phyloP scores from a whole-genome alignment of 345 rosid genomes.

The Murraya koenigii region DNA sequence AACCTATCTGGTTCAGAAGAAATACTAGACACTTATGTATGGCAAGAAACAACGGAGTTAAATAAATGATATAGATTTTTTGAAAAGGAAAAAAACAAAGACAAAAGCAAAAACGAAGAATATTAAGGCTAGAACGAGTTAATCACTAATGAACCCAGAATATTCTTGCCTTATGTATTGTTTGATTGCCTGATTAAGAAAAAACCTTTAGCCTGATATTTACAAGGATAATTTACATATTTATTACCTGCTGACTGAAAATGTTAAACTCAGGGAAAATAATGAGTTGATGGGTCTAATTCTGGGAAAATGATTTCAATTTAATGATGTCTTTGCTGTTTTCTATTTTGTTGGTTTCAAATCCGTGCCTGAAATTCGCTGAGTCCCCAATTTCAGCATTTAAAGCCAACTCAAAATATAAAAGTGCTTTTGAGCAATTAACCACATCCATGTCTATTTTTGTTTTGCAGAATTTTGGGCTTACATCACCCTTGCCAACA shows the following conservation, averaged over 20 bases:
- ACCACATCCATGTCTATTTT: conserved; percentile 2
- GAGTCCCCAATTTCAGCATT: background rate
- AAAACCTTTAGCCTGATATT: background rate
- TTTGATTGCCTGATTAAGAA: background rate
- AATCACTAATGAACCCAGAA: background rate
- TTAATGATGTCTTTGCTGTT: background rate
- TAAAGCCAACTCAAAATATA: background rate
- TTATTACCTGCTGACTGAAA: background rate
- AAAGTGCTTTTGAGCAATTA: background rate
- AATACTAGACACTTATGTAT: background rate
- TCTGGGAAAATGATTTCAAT: background rate
- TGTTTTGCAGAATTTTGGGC: conserved; percentile 81
- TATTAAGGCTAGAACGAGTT: background rate
- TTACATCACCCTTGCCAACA: conserved; percentile 67
- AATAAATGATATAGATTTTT: background rate
- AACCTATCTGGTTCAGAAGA: background rate
- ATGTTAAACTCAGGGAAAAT: background rate
- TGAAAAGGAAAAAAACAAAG: too few relatives aligned
- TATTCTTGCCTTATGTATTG: background rate
- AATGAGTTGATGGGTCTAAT: background rate
- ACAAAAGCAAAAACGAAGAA: too few relatives aligned
- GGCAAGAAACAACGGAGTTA: background rate
- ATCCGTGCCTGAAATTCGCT: background rate
- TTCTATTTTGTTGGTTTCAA: background rate
- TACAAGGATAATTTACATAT: background rate